Percentiles rank a stretch among this genome's conserved stretches.
Evolutionary conservation across 1,284 basidiomycete genomes (phyloP).

Genomic region (Puccinia novopanici): DNA sequence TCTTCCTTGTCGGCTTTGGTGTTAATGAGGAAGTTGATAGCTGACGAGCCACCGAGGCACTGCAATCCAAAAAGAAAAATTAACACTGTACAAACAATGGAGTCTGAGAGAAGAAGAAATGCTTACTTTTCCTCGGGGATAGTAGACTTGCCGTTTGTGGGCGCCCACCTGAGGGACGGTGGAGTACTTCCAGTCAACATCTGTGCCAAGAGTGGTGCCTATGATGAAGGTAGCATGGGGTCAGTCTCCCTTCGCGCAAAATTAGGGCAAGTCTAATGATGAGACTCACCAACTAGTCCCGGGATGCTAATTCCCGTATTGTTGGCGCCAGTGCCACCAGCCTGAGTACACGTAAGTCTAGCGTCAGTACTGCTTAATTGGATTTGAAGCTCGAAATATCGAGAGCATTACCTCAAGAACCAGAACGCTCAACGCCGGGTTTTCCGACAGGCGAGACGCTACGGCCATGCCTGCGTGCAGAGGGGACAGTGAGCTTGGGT

Average conservation of each 20-base stretch:
- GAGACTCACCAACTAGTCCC: constrained; percentile 10
- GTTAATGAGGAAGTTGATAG: constrained; percentile 36
- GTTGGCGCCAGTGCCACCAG: constrained; percentile 25
- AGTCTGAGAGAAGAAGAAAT: neutral
- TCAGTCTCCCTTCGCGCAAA: neutral
- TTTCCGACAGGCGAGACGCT: constrained; percentile 33
- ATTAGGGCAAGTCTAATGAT: neutral
- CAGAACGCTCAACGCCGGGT: constrained; percentile 26
- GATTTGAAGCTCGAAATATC: neutral
- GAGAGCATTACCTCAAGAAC: constrained; percentile 30
- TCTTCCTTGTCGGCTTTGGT: constrained; percentile 40
- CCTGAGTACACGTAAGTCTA: neutral
- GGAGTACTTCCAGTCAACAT: constrained; percentile 44
- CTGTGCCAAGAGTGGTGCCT: constrained; percentile 27
- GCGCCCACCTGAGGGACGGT: constrained; percentile 35
- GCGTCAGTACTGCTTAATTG: neutral
- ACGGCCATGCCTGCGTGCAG: constrained; percentile 19
- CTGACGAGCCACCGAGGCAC: constrained; percentile 49
- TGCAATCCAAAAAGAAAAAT: neutral
- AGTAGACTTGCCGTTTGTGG: constrained; percentile 15
- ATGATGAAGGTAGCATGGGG: too few species aligned
- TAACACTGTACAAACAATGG: neutral
- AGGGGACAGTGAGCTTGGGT: neutral
- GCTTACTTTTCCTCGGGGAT: constrained; percentile 44
- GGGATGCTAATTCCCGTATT: constrained; percentile 31